Base-by-base conservation (phyloP, 805 yeast species). In the Starmera dryadoides region DNA sequence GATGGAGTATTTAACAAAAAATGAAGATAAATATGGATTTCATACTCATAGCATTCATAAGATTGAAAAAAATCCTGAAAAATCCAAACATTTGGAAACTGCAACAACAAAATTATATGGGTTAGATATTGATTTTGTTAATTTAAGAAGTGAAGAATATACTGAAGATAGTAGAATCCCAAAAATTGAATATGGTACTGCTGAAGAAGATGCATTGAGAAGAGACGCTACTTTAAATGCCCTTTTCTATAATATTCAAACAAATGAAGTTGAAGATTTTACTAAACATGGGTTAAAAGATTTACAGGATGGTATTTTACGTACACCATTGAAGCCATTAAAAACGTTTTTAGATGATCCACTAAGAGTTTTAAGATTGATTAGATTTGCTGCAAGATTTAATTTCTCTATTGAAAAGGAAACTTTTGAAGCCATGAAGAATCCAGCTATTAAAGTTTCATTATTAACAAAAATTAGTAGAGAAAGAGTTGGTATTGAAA, bases 161-260 rank as follows among this genome's bases (percentile, higher is more conserved):
- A 78, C 95, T 0, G 77, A 73, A 18, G 81, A 81, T 30, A 82
- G 95, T 36, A 65, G 98, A 39, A 87, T 93, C n/a, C 99, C 99
- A 1, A 58, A 66, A 2, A 77, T 86, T 31, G 72, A 75, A 51
- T 82, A 79, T 51, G 99, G 99, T 1, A 88, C 98, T 0, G 91
- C 98, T 0, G 72, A 75, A 44, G 85, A 91, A 55, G 99, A 93
- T 60, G 96, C 98, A 0, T 65, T 77, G 47, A 73, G 99, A 52
- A 71, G 99, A 55, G 99, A 93, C 63, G 98, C 98, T 2, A 93
- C 98, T 0, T 64, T 93, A 38, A 93, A 93, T 58, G 95, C 98
- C 0, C 63, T 93, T 19, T 93, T 93, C 54, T 93, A 83, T 61
- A 93, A 93, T 59, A 71, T 93, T 38, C 72, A 73, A 39, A 73